phyloP scores from a whole-genome alignment of 176 grass and related monocot genomes.

The Puccinellia tenuiflora region DNA sequence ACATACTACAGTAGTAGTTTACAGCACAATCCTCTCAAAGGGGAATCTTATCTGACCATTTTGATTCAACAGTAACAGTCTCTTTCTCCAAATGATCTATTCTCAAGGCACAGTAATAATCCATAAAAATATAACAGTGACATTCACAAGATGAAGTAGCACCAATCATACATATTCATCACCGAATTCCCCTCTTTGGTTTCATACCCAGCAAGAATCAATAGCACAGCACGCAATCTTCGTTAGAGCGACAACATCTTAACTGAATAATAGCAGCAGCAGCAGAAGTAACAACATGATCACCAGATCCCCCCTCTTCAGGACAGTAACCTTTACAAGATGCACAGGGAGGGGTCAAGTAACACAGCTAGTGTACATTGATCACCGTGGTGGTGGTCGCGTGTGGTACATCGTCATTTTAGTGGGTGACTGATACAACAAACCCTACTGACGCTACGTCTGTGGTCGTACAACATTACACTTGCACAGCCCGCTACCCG shows the following conservation, averaged over 20 bases:
- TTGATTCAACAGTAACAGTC: too few relatives aligned
- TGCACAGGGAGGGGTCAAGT: not conserved
- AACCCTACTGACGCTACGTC: not conserved
- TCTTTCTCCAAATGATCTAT: not conserved
- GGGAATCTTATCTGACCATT: too few relatives aligned
- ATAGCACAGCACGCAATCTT: not conserved
- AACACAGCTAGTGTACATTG: not conserved
- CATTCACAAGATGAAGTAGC: too few relatives aligned
- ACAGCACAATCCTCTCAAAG: too few relatives aligned
- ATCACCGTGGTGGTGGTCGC: not conserved
- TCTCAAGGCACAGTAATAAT: too few relatives aligned
- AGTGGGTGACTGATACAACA: not conserved
- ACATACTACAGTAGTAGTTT: too few relatives aligned
- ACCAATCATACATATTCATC: too few relatives aligned
- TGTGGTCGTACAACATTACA: slow-evolving; percentile 11
- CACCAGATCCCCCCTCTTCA: not conserved
- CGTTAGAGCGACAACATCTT: not conserved
- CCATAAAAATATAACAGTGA: too few relatives aligned
- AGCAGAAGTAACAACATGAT: not conserved
- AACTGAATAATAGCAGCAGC: not conserved
- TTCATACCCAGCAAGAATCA: too few relatives aligned
- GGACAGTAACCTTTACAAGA: not conserved
- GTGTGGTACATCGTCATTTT: not conserved
- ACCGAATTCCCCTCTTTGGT: too few relatives aligned
- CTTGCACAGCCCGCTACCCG: not conserved